Conservation (phyloP, 2,329 filamentous ascomycete genomes). For the Macrophomina phaseolina region DNA sequence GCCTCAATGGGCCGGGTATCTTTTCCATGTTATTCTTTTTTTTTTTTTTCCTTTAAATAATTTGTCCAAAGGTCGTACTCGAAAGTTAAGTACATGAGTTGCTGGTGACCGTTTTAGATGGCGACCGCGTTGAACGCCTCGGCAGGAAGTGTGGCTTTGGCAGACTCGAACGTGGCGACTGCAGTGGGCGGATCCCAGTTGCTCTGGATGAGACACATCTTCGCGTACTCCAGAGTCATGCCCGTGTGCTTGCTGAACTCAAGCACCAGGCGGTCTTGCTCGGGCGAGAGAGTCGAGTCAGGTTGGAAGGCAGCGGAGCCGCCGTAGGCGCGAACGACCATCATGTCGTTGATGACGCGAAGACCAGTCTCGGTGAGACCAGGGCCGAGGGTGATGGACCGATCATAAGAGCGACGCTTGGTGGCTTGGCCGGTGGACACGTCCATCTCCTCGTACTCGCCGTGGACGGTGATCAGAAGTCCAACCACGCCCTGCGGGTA, state of each 20-base stretch:
- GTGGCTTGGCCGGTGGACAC: constrained; percentile 60
- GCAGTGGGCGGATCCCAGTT: constrained; percentile 82
- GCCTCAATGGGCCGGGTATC: neutral
- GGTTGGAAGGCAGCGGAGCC: constrained; percentile 59
- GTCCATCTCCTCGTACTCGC: constrained; percentile 80
- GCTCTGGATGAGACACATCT: constrained; percentile 79
- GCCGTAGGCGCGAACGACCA: constrained; percentile 73
- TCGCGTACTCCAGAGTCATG: constrained; percentile 79
- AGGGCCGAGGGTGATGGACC: constrained; percentile 79
- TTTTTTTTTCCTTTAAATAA: neutral
- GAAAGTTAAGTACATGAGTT: neutral
- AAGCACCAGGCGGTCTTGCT: constrained; percentile 68
- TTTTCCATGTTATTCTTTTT: neutral
- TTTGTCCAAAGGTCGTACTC: neutral
- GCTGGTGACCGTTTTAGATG: neutral
- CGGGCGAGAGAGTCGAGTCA: constrained; percentile 34
- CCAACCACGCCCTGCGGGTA: constrained; percentile 73
- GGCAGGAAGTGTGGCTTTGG: constrained; percentile 63
- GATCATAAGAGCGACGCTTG: constrained; percentile 76
- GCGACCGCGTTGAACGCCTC: constrained; percentile 44
- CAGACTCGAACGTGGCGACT: constrained; percentile 73
- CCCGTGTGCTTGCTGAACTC: constrained; percentile 78
- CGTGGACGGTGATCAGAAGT: constrained; percentile 78
- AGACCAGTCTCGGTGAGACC: constrained; percentile 67
- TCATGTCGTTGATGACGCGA: constrained; percentile 79